Base-by-base conservation (phyloP, 441 rosid species). In the Gossypium davidsonii region DNA sequence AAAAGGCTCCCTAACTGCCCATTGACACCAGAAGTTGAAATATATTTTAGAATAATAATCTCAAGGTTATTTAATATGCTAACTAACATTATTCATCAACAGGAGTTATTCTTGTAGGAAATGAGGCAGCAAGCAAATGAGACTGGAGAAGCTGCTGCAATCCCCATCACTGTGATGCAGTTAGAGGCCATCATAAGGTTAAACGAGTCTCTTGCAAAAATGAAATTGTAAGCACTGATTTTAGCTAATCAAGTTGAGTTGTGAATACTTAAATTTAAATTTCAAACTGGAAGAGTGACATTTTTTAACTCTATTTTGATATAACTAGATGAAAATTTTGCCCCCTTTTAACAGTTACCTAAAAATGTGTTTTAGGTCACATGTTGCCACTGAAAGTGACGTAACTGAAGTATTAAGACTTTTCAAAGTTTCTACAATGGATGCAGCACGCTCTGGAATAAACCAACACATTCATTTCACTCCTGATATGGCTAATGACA, bases 101-200 rank as follows among this genome's bases (percentile, higher is more conserved):
- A 18, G 6, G 17, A 73, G 55, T 68, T 67, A 34, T 60, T 70
- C 17, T 68, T 75, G 61, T 78, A 94, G 98, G 93, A 83, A 80
- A 95, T 91, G 99, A 90, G 97, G 83, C 91, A 84, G 87, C 92
- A 91, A 79, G 92, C 95, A 70, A 90, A 95, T 82, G 99, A 95
- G 81, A 88, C 95, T 2, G 98, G 99, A 70, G 98, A 91, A 85
- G 90, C 92, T 75, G 84, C 96, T 49, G 89, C 91, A 14, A 89
- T 90, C 63, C 99, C 99, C 72, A 91, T 95, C 57, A 92, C 98
- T 49, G 98, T 93, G 55, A 90, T 98, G 86, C 98, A 95, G 81
- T 89, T 90, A 68, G 98, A 92, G 87, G 98, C 98, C 70, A 92
- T 93, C 69, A 80, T 90, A 53, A 86, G 99, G 84, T 83, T 92